Percentiles rank a stretch among this genome's conserved stretches.
Conservation (phyloP, 2,329 filamentous ascomycete species). For the Hyphodiscus sp. region DNA sequence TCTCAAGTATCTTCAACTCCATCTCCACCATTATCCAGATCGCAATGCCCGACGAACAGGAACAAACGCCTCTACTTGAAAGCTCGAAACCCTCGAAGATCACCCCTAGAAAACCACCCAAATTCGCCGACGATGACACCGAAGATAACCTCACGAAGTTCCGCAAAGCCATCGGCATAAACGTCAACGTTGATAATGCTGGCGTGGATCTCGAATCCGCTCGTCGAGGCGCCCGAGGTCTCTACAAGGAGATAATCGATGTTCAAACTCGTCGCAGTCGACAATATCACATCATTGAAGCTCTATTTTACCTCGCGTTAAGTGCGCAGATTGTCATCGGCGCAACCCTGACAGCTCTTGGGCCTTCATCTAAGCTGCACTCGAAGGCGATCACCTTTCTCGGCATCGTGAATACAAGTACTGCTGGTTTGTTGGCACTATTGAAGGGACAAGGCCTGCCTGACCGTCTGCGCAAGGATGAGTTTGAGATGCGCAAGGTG, state of each 20-base stretch:
- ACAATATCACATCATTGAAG: conserved; percentile 32
- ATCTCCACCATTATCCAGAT: neutral
- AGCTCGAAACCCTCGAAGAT: conserved; percentile 1
- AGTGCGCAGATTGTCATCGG: conserved; percentile 42
- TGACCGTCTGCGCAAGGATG: conserved; percentile 40
- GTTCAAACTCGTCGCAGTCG: conserved; percentile 28
- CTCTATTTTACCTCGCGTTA: conserved; percentile 37
- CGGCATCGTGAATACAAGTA: conserved; percentile 55
- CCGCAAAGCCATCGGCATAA: conserved; percentile 22
- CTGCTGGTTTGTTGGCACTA: conserved; percentile 55
- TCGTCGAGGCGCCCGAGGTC: conserved; percentile 9
- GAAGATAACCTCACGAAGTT: conserved; percentile 19
- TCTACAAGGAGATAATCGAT: conserved; percentile 36
- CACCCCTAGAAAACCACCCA: neutral
- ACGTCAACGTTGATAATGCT: conserved; percentile 1
- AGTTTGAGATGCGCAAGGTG: conserved; percentile 39
- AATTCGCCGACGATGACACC: neutral
- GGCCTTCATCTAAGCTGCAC: conserved; percentile 41
- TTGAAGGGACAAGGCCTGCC: conserved; percentile 46
- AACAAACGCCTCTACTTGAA: conserved; percentile 16
- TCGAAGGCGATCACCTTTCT: conserved; percentile 47
- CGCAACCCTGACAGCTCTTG: conserved; percentile 41
- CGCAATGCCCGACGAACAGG: conserved; percentile 12
- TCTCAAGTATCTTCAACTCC: no score
- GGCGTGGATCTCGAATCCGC: conserved; percentile 16